phyloP scores from a whole-genome alignment of 2,329 filamentous ascomycete genomes.

The Ascochyta viciae-villosae region DNA sequence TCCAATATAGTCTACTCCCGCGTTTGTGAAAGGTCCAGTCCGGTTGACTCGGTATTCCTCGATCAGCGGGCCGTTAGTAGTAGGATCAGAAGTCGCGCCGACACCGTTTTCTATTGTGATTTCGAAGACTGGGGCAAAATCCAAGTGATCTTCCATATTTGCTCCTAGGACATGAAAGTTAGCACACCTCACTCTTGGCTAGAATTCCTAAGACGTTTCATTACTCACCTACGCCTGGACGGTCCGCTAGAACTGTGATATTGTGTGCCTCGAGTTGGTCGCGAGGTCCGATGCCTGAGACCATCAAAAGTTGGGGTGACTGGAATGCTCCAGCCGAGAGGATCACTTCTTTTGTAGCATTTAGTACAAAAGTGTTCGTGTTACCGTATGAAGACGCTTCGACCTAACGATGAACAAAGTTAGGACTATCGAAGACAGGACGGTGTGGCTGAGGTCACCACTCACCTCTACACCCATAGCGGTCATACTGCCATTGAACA shows the following conservation, averaged over 20 bases:
- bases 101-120: neutral
- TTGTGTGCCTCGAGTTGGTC: neutral
- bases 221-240: neutral
- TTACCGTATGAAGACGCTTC: neutral
- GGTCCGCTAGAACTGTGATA: neutral
- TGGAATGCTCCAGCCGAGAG: neutral
- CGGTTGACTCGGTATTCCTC: neutral
- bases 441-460: neutral
- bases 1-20: neutral
- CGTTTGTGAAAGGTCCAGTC: neutral
- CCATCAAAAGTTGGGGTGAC: neutral
- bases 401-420: neutral
- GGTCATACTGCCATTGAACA: neutral
- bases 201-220: neutral
- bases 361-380: neutral
- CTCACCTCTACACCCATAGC: neutral
- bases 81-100: neutral
- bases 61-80: neutral
- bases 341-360: neutral
- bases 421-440: neutral
- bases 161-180: neutral
- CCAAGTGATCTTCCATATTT: neutral
- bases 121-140: neutral
- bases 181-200: neutral
- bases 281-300: neutral